Base-by-base conservation (phyloP, 169 alveolate species). In the Plasmodium reichenowi region DNA sequence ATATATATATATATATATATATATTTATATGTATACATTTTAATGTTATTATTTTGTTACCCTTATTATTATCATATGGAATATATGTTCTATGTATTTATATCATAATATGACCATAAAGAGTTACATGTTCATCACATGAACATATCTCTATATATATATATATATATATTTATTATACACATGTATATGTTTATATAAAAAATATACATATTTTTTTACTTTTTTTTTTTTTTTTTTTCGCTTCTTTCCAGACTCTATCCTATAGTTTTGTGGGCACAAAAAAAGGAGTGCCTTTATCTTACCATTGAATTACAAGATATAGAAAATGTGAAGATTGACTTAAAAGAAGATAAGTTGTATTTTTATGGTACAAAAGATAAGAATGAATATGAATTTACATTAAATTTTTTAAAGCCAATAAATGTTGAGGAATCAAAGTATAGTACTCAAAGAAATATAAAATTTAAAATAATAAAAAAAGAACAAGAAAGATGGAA, bases 181-280 rank as follows among this genome's bases (percentile, higher is more conserved):
- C 17, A 7, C 54, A 13, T 66, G 9, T 38, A 58, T 58, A 73
- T 54, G 87, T 73, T 29, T 15, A 73, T 32, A 10, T 64, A 38
- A 13, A 32, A 4, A 29, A 45, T 6, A 24, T 73, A 24, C 38
- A 58, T 48, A 62, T 45, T 32, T 76, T 43, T 50, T 45, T 63
- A 26, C 1, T 15, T 26, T n/a, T 59, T 70, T 74, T 52, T 47
- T 24, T 45, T 24, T 29, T 60, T 32, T 32, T 5, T 32, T 32
- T 32, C 2, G 9, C 45, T 32, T 32, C 45, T 32, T 32, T 32
- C 45, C 32, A 94, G 96, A 71, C 93, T 94, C 5, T 89, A 93
- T 59, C 96, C 96, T 47, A 89, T 91, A 24, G 94, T 94, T 29
- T 70, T 94, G 80, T 94, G 96, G 96, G 95, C 96, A 12, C 96